phyloP scores from a whole-genome alignment of 441 rosid species.

The Gossypium davidsonii region DNA sequence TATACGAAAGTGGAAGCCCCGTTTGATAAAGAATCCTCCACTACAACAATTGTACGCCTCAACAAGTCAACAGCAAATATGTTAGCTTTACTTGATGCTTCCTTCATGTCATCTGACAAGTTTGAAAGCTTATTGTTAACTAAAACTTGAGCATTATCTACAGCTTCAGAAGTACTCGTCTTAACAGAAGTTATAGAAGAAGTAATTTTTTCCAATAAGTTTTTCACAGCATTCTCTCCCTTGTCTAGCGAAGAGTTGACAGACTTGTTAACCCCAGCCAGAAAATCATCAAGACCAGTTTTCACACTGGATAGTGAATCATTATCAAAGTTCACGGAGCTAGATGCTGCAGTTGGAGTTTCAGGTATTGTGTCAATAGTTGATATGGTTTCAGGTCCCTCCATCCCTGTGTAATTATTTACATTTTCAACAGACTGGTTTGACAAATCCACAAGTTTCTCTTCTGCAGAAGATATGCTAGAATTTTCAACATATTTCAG shows the following conservation, averaged over 20 bases:
- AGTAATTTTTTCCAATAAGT: constrained; percentile 48
- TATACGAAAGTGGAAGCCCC: constrained; percentile 64
- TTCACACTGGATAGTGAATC: constrained; percentile 33
- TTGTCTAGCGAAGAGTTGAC: constrained; percentile 46
- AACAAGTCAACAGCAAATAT: constrained; percentile 51
- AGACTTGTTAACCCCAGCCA: constrained; percentile 40
- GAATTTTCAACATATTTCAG: constrained; percentile 41
- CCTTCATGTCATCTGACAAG: constrained; percentile 50
- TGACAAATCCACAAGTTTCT: constrained; percentile 25
- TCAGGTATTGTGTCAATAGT: constrained; percentile 32
- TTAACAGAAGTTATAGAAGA: constrained; percentile 52
- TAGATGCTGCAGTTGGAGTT: constrained; percentile 32
- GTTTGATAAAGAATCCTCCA: constrained; percentile 54
- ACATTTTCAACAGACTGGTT: constrained; percentile 35
- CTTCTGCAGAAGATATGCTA: constrained; percentile 34
- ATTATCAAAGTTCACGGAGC: constrained; percentile 29
- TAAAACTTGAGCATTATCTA: constrained; percentile 49
- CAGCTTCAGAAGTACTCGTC: constrained; percentile 53
- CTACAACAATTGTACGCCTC: constrained; percentile 51
- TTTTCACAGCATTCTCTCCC: constrained; percentile 50
- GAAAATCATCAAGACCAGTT: constrained; percentile 47
- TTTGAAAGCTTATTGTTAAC: constrained; percentile 43
- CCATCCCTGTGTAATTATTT: constrained; percentile 24
- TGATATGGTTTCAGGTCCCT: constrained; percentile 36
- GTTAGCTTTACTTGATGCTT: constrained; percentile 50